phyloP scores from a whole-genome alignment of 169 alveolate genomes.

The Cryptosporidium canis region DNA sequence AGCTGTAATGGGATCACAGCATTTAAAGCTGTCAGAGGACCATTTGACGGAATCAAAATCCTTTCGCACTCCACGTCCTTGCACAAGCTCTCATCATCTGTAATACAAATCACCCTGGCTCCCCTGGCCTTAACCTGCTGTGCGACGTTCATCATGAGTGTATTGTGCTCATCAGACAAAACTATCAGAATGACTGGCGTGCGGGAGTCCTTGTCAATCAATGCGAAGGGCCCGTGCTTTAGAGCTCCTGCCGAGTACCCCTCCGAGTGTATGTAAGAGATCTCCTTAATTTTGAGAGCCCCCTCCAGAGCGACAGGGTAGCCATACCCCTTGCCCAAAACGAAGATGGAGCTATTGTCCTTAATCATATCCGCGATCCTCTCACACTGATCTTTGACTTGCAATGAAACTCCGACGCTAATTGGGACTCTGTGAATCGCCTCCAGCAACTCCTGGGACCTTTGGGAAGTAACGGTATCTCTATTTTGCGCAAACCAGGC shows the following conservation, averaged over 20 bases:
- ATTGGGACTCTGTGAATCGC: slow-evolving; percentile 80
- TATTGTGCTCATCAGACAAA: slow-evolving; percentile 87
- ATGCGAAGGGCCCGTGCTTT: slow-evolving; percentile 96
- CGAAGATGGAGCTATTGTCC: slow-evolving; percentile 76
- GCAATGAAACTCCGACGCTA: slow-evolving; percentile 77
- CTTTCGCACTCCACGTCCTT: slow-evolving; percentile 85
- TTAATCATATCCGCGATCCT: slow-evolving; percentile 72
- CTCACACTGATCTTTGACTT: slow-evolving; percentile 74
- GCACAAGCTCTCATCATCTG: slow-evolving; percentile 84
- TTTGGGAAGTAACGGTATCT: slow-evolving; percentile 70
- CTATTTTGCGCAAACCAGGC: slow-evolving; percentile 86
- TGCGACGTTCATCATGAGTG: slow-evolving; percentile 87
- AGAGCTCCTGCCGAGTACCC: slow-evolving; percentile 94
- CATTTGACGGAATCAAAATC: slow-evolving; percentile 82
- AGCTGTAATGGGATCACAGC: slow-evolving; percentile 87
- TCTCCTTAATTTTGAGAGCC: slow-evolving; percentile 95
- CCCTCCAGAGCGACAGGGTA: slow-evolving; percentile 96
- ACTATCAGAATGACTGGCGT: slow-evolving; percentile 90
- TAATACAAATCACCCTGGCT: slow-evolving; percentile 90
- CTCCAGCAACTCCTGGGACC: slow-evolving; percentile 75
- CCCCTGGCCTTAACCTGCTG: slow-evolving; percentile 94
- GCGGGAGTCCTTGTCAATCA: slow-evolving; percentile 85
- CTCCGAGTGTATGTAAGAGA: slow-evolving; percentile 95
- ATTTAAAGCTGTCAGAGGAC: slow-evolving; percentile 84
- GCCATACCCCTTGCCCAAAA: slow-evolving; percentile 90